Percentiles rank a stretch among this genome's conserved stretches.
phyloP scores from a whole-genome alignment of 768 basidiomycete species.

The Tulasnella sp. region DNA sequence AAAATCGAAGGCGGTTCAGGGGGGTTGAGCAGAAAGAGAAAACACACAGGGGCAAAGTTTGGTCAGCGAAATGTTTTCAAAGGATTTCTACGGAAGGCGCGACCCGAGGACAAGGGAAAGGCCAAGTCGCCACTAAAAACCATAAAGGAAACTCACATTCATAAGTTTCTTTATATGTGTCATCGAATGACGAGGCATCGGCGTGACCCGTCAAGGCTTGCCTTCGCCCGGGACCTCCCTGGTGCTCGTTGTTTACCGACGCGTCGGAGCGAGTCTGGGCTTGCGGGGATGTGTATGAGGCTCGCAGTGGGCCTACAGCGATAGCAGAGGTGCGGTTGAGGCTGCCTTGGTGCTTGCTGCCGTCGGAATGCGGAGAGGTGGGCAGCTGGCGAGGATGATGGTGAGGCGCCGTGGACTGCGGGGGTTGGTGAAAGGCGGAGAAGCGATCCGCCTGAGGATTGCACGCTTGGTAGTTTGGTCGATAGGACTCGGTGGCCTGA shows the following conservation, averaged over 20 bases:
- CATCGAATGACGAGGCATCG: not conserved
- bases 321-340: not conserved
- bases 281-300: not conserved
- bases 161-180: not conserved
- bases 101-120: not conserved
- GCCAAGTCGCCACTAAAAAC: not conserved
- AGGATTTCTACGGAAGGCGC: not conserved
- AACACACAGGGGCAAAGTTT: not conserved
- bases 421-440: not conserved
- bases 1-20: constrained; percentile 1
- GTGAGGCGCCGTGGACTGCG: not conserved
- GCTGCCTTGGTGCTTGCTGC: not conserved
- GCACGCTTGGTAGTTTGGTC: not conserved
- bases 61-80: not conserved
- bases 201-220: not conserved
- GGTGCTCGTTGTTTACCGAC: not conserved
- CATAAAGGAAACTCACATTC: constrained; percentile 9
- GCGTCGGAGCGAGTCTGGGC: constrained; percentile 2
- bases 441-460: not conserved
- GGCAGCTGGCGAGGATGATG: not conserved
- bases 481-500: not conserved
- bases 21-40: not conserved
- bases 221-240: not conserved
- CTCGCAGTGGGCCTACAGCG: not conserved
- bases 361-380: constrained; percentile 12